Percentiles rank a stretch among this genome's conserved stretches.
These are phyloP conservation scores for Halenospora varia DNA, from an alignment of 495 filamentous ascomycete species.

Conservation along the genomic window DNA sequence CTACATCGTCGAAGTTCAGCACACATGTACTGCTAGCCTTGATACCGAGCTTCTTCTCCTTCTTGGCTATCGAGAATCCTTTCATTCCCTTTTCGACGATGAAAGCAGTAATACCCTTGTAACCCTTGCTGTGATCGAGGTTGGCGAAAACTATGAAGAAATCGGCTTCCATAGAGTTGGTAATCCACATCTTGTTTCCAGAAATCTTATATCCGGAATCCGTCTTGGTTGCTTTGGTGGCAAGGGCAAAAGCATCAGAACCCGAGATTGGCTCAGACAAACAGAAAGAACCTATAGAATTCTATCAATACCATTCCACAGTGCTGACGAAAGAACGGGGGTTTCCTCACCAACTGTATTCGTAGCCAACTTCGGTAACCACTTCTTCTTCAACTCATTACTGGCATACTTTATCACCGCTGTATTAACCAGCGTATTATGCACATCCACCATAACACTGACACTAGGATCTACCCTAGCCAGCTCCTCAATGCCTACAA, in stretches of 20 bases:
- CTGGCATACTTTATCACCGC: slow-evolving; percentile 83
- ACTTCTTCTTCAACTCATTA: slow-evolving; percentile 70
- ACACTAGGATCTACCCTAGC: slow-evolving; percentile 93
- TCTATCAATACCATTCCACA: background rate
- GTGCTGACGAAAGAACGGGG: background rate
- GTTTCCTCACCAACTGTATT: slow-evolving; percentile 55
- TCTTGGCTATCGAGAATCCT: slow-evolving; percentile 95
- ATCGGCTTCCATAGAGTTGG: slow-evolving; percentile 87
- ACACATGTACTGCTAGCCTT: slow-evolving; percentile 92
- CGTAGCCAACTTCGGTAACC: slow-evolving; percentile 82
- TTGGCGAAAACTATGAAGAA: slow-evolving; percentile 99
- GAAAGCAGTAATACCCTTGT: slow-evolving; percentile 96
- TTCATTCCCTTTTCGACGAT: slow-evolving; percentile 85
- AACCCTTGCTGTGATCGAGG: slow-evolving; percentile 78
- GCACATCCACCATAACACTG: slow-evolving; percentile 88
- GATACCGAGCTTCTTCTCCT: slow-evolving; percentile 99
- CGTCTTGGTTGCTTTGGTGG: slow-evolving; percentile 77
- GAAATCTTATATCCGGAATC: slow-evolving; percentile 77
- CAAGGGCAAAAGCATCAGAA: slow-evolving; percentile 92
- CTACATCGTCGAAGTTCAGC: slow-evolving; percentile 95
- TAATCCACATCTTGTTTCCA: slow-evolving; percentile 99
- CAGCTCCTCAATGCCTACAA: slow-evolving; percentile 95
- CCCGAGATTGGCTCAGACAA: slow-evolving; percentile 91
- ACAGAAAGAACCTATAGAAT: slow-evolving; percentile 75
- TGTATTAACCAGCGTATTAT: slow-evolving; percentile 98